Evolutionary conservation across 805 yeast genomes (phyloP).

Genomic region (Hyphopichia homilentoma): DNA sequence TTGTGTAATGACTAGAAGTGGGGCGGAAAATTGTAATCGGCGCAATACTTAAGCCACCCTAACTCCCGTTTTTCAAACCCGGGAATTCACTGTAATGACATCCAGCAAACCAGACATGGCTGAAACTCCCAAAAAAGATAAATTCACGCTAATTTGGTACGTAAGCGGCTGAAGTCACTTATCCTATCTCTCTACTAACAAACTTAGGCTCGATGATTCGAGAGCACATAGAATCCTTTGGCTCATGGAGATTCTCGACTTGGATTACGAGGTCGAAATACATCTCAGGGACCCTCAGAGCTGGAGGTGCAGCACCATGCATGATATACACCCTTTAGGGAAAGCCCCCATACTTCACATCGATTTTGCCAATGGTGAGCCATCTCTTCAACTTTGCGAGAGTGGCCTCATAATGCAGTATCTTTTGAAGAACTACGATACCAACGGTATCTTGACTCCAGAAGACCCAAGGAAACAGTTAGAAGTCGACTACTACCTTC

Average conservation of each 20-base stretch:
- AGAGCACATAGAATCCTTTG: constrained; percentile 61
- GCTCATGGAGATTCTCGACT: constrained; percentile 57
- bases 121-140: constrained; percentile 1
- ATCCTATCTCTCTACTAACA: no score
- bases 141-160: constrained; percentile 2
- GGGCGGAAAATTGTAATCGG: no score
- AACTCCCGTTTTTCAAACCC: no score
- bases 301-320: constrained; percentile 42
- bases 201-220: constrained; percentile 45
- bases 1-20: no score
- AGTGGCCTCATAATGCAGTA: constrained; percentile 38
- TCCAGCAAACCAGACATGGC: no score
- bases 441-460: constrained; percentile 22
- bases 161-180: background rate
- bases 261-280: constrained; percentile 52
- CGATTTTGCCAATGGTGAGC: constrained; percentile 31
- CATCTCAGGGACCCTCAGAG: constrained; percentile 47
- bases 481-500: constrained; percentile 49
- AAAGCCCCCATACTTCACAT: constrained; percentile 58
- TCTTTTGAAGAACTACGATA: constrained; percentile 33
- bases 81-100: no score
- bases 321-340: constrained; percentile 58
- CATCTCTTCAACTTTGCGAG: constrained; percentile 31
- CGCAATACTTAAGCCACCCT: no score
- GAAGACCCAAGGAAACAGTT: constrained; percentile 34